Base-by-base conservation (phyloP, 202 grass and related monocot species). In the Saccharum hybrid region DNA sequence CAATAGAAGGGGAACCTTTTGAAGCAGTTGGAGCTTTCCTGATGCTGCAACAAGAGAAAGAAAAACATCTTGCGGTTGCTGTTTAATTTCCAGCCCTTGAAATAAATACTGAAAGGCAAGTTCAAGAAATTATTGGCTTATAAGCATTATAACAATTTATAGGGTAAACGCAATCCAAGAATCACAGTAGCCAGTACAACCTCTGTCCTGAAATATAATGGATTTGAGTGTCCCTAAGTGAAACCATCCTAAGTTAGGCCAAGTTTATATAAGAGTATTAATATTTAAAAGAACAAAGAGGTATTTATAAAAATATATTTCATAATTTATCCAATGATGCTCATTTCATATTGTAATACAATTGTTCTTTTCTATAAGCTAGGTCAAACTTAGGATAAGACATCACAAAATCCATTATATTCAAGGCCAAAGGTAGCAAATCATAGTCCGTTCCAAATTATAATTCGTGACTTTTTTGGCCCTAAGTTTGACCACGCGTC, bases 11-110 rank as follows among this genome's bases (percentile, higher is more conserved):
- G 33, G 62, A 5, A 88, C 92, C 86, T 89, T 89, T 36, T 91
- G 72, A 83, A 94, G 87, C 15, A 91, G 62, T 73, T 91, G 84
- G 75, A 94, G 84, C 66, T 91, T 94, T 63, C 89, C 92, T 52
- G 92, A 94, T 28, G 81, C 69, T 46, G 89, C 82, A 72, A 89
- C 81, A 57, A 94, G 89, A 34, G 89, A 87, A 65, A 48, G 23
- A 68, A 87, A 85, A 66, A 26, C 57, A 66, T 82, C 81, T 87
- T 86, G 75, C 71, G 83, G 61, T 60, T 80, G 54, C 18, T 87
- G 72, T 70, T 63, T 52, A 31, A 66, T 23, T 77, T 94, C 89
- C 26, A 59, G 68, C 43, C 84, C 89, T 68, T 37, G 72, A 85
- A 94, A 85, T 36, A 94, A 74, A 82, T 87, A 94, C 92, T 91